Percentiles rank a stretch among this genome's conserved stretches.
phyloP scores from a whole-genome alignment of 805 yeast genomes.

The Metschnikowia noctiluminum region DNA sequence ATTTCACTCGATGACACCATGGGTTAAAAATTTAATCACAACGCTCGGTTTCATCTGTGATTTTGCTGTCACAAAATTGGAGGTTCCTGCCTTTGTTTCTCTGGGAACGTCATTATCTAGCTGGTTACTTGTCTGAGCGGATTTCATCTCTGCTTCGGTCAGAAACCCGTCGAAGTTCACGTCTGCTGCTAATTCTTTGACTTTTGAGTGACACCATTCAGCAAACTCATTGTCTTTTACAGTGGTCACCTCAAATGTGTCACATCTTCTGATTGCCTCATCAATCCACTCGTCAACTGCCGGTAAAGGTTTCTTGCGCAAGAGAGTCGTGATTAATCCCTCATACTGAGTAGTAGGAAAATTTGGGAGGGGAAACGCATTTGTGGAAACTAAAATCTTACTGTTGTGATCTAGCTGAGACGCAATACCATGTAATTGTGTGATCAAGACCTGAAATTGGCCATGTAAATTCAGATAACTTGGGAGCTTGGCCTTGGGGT shows the following conservation, averaged over 20 bases:
- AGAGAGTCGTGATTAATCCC: conserved; percentile 74
- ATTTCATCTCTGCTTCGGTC: conserved; percentile 46
- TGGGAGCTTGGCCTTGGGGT: conserved; percentile 37
- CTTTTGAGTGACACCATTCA: conserved; percentile 61
- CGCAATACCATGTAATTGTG: conserved; percentile 80
- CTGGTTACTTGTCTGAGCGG: conserved; percentile 24
- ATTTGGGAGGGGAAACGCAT: conserved; percentile 76
- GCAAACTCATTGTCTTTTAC: conserved; percentile 59
- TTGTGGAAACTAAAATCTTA: conserved; percentile 58
- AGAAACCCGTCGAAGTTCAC: conserved; percentile 62
- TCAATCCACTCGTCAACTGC: conserved; percentile 87
- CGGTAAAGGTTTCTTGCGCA: conserved; percentile 85
- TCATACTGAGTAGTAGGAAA: conserved; percentile 87
- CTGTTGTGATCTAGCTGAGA: conserved; percentile 60
- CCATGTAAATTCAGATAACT: conserved; percentile 68
- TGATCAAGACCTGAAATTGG: conserved; percentile 77
- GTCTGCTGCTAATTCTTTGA: conserved; percentile 50
- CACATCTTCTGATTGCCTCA: conserved; percentile 19
- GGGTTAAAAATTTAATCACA: conserved; percentile 39
- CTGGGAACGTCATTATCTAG: conserved; percentile 16
- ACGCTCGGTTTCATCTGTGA: conserved; percentile 30
- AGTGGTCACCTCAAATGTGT: conserved; percentile 24
- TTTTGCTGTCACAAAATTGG: conserved; percentile 5
- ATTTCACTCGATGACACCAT: conserved; percentile 22
- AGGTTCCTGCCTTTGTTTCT: conserved; percentile 10